Conservation (phyloP, 2,329 filamentous ascomycete species). For the Xylaria sp. region DNA sequence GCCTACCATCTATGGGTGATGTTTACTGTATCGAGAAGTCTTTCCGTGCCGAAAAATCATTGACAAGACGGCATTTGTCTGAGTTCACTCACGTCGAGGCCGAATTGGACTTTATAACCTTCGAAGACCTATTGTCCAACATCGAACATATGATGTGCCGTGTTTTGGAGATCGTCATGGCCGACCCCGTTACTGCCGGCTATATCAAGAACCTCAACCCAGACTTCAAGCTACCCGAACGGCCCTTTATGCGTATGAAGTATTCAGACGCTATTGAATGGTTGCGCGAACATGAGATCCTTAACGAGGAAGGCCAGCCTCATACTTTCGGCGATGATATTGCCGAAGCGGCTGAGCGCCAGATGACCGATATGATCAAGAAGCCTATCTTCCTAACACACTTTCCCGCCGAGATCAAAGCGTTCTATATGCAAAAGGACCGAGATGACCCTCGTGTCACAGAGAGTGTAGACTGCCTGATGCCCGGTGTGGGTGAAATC, state of each 20-base stretch:
- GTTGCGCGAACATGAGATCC: constrained; percentile 89
- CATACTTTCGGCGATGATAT: constrained; percentile 98
- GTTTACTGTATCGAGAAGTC: constrained; percentile 99
- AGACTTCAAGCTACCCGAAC: constrained; percentile 80
- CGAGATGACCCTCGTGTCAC: constrained; percentile 82
- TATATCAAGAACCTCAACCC: constrained; percentile 91
- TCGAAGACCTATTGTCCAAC: constrained; percentile 86
- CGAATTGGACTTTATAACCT: constrained; percentile 95
- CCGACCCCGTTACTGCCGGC: constrained; percentile 75
- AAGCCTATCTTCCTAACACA: constrained; percentile 94
- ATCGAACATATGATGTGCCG: constrained; percentile 88
- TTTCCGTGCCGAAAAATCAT: constrained; percentile 95
- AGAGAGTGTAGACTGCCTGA: constrained; percentile 84
- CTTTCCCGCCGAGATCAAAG: constrained; percentile 97
- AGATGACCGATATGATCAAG: constrained; percentile 98
- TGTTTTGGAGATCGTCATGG: constrained; percentile 81
- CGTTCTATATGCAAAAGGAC: constrained; percentile 98
- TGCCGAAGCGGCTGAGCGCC: constrained; percentile 94
- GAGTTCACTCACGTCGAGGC: constrained; percentile 98
- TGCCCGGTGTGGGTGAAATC: constrained; percentile 98
- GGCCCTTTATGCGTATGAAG: constrained; percentile 94
- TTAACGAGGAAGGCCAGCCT: constrained; percentile 89
- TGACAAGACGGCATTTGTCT: constrained; percentile 91
- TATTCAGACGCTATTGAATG: constrained; percentile 95
- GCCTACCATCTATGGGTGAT: constrained; percentile 87